Evolutionary conservation across 306 rosid genomes (phyloP).

Genomic region (Lotus japonicus): DNA sequence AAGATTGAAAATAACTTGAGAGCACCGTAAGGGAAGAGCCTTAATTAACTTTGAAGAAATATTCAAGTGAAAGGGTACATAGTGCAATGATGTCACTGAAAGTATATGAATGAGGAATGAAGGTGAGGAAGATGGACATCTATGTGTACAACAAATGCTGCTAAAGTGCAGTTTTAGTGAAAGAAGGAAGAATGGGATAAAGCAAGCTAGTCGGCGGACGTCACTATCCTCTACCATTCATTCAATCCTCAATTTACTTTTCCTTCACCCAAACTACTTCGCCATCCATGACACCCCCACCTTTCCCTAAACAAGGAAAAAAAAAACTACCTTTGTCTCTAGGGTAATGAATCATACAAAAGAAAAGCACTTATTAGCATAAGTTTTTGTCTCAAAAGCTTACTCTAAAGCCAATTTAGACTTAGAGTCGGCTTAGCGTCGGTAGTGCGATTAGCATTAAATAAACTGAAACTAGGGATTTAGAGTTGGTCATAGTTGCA

Average conservation of each 20-base stretch:
- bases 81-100: conserved; percentile 30
- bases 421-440: no score
- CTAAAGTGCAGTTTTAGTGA: conserved; percentile 50
- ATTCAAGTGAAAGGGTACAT: background rate
- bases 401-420: no score
- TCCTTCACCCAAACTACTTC: conserved; percentile 19
- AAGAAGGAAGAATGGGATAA: conserved; percentile 67
- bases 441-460: no score
- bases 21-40: background rate
- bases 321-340: no score
- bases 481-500: no score
- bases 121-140: conserved; percentile 28
- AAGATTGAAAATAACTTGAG: conserved; percentile 9
- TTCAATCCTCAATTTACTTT: background rate
- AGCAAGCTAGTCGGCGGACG: conserved; percentile 51
- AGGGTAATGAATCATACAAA: no score
- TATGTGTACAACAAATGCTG: conserved; percentile 29
- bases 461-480: no score
- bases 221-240: conserved; percentile 47
- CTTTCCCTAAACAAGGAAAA: background rate
- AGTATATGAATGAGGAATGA: conserved; percentile 28
- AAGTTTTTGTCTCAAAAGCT: no score
- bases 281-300: conserved; percentile 14
- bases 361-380: no score
- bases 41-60: conserved; percentile 9